Conservation (phyloP, 208 protist species). For the Trypanosoma melophagium region DNA sequence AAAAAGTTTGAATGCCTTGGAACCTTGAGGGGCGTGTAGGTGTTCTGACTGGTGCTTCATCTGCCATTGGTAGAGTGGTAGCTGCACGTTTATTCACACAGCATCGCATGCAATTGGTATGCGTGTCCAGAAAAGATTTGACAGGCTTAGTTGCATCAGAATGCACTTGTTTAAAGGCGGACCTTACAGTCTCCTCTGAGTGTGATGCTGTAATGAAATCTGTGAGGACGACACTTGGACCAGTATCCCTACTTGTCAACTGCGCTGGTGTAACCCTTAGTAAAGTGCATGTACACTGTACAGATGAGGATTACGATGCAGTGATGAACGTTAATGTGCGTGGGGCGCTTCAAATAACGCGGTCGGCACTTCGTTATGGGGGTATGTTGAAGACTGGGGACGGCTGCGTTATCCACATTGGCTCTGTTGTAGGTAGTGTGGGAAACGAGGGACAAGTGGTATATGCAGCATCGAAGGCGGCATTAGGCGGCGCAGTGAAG, state of each 20-base stretch:
- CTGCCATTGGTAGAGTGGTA: constrained; percentile 59
- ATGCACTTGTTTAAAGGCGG: constrained; percentile 47
- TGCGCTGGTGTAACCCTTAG: constrained; percentile 78
- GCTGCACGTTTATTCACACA: constrained; percentile 38
- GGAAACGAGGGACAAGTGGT: constrained; percentile 89
- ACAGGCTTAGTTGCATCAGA: constrained; percentile 34
- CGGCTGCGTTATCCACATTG: constrained; percentile 74
- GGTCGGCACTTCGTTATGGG: constrained; percentile 72
- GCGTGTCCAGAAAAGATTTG: constrained; percentile 56
- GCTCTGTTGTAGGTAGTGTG: constrained; percentile 65
- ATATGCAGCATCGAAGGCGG: constrained; percentile 91
- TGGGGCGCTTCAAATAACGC: constrained; percentile 69
- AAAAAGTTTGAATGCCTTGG: constrained; percentile 52
- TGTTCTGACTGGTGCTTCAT: constrained; percentile 75
- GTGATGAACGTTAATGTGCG: constrained; percentile 81
- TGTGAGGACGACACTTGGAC: constrained; percentile 43
- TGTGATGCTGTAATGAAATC: constrained; percentile 59
- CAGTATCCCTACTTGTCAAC: constrained; percentile 74
- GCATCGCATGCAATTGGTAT: constrained; percentile 60
- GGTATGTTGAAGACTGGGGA: constrained; percentile 58
- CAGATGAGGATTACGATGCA: constrained; percentile 61
- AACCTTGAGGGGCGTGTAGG: constrained; percentile 56
- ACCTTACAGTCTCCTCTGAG: constrained; percentile 42
- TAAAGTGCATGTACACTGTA: constrained; percentile 70
- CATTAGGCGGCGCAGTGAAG: constrained; percentile 77